A percentile compares a stretch with the other conserved stretches of the same genome.
phyloP scores from a whole-genome alignment of 2,329 filamentous ascomycete genomes.

The Trichophyton verrucosum region DNA sequence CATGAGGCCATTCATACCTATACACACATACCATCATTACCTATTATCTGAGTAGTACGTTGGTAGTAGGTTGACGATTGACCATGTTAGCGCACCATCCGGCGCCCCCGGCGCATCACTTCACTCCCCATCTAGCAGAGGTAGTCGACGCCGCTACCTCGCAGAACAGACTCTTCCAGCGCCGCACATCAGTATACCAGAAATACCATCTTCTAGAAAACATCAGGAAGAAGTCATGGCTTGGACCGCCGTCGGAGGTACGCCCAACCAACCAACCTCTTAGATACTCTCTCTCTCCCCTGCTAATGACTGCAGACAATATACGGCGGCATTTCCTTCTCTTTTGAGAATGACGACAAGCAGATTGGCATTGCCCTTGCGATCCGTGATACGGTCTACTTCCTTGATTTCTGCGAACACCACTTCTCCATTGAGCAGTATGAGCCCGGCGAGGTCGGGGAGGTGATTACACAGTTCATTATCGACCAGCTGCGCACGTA shows the following conservation, averaged over 20 bases:
- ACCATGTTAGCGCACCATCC: background rate
- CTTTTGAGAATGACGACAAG: slow-evolving; percentile 23
- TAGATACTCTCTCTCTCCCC: background rate
- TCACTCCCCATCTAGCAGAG: background rate
- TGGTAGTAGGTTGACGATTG: too few relatives aligned
- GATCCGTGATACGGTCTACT: slow-evolving; percentile 61
- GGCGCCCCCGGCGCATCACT: background rate
- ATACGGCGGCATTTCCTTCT: slow-evolving; percentile 30
- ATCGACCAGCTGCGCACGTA: slow-evolving; percentile 47
- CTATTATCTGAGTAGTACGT: background rate
- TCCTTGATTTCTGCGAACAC: slow-evolving; percentile 58
- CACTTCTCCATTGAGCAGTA: slow-evolving; percentile 39
- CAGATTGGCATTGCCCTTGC: slow-evolving; percentile 52
- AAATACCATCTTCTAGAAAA: slow-evolving; percentile 23
- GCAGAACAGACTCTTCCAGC: slow-evolving; percentile 15
- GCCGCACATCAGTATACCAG: slow-evolving; percentile 24
- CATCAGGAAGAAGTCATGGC: slow-evolving; percentile 25
- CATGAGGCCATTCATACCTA: too few relatives aligned
- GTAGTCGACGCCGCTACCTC: background rate
- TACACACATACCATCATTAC: background rate
- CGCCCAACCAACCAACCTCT: slow-evolving; percentile 4
- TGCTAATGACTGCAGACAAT: slow-evolving; percentile 22
- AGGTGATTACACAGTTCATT: slow-evolving; percentile 48
- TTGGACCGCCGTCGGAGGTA: slow-evolving; percentile 29
- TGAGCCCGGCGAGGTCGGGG: slow-evolving; percentile 16